phyloP scores from a whole-genome alignment of 257 asterid species.

The Plectranthus barbatus region DNA sequence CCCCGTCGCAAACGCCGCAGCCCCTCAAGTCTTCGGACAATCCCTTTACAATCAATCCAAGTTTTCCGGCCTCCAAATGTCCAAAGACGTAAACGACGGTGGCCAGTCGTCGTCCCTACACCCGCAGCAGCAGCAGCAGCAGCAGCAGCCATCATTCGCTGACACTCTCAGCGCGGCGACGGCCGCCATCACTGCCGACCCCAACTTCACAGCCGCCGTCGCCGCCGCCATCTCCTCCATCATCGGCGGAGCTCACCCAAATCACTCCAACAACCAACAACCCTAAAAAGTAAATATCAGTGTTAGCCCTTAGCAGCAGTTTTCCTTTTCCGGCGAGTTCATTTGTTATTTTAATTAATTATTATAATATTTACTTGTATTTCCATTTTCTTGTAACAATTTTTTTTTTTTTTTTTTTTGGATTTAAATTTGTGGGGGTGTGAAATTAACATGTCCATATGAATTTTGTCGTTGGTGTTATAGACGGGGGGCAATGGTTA shows the following conservation, averaged over 20 bases:
- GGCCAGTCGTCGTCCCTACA: neutral
- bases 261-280: constrained; percentile 12
- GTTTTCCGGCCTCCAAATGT: constrained; percentile 72
- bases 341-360: constrained; percentile 2
- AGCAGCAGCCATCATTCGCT: constrained; percentile 25
- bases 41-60: constrained; percentile 60
- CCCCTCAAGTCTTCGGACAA: constrained; percentile 49
- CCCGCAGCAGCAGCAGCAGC: constrained; percentile 9
- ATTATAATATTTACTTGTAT: constrained; percentile 1
- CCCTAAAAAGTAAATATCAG: constrained; percentile 26
- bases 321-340: constrained; percentile 23
- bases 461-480: constrained; percentile 11
- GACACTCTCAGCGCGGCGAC: constrained; percentile 77
- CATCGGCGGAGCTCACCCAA: constrained; percentile 44
- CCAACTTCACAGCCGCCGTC: constrained; percentile 81
- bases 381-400: neutral
- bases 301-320: constrained; percentile 20
- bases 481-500: neutral
- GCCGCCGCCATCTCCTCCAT: constrained; percentile 83
- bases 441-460: constrained; percentile 27
- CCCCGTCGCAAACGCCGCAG: constrained; percentile 21
- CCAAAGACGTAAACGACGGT: constrained; percentile 21
- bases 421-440: constrained; percentile 1
- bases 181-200: constrained; percentile 77
- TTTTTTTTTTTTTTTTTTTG: neutral